These are phyloP conservation scores for Aspergillus pseudoterreus DNA, from an alignment of 2,329 filamentous ascomycete genomes.

Conservation along the genomic window DNA sequence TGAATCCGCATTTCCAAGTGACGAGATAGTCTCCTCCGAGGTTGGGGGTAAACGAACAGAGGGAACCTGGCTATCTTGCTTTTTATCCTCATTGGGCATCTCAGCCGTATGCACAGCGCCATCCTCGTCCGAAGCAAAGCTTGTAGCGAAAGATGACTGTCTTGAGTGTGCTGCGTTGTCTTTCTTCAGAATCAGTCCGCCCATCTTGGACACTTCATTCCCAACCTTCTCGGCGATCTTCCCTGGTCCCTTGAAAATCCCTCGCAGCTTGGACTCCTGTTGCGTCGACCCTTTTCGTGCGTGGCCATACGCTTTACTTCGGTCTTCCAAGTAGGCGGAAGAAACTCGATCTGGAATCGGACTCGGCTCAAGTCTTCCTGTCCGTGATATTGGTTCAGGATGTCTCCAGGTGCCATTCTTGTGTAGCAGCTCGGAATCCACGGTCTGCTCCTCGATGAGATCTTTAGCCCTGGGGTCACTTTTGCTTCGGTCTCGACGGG, in stretches of 20 bases:
- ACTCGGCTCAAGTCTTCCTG: slow-evolving; percentile 24
- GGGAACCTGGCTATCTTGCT: slow-evolving; percentile 22
- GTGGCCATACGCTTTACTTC: slow-evolving; percentile 15
- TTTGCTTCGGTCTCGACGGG: slow-evolving; percentile 38
- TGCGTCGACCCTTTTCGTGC: slow-evolving; percentile 27
- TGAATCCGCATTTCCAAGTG: slow-evolving; percentile 32
- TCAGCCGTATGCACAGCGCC: slow-evolving; percentile 45
- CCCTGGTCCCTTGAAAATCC: slow-evolving; percentile 70
- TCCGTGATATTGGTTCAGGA: slow-evolving; percentile 13
- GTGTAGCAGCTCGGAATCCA: slow-evolving; percentile 14
- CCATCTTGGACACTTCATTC: slow-evolving; percentile 60
- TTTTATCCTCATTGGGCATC: slow-evolving; percentile 29
- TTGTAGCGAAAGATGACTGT: slow-evolving; percentile 43
- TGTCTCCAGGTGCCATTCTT: slow-evolving; percentile 14
- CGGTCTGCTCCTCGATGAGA: slow-evolving; percentile 16
- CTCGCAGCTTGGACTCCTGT: slow-evolving; percentile 60
- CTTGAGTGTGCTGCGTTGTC: slow-evolving; percentile 46
- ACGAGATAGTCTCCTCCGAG: slow-evolving; percentile 31
- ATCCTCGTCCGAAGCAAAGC: slow-evolving; percentile 42
- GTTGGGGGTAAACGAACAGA: slow-evolving; percentile 31
- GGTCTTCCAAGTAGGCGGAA: slow-evolving; percentile 23
- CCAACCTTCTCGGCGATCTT: slow-evolving; percentile 70
- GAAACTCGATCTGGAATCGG: slow-evolving; percentile 25
- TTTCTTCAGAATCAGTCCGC: slow-evolving; percentile 58
- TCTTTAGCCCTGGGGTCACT: slow-evolving; percentile 40